These are phyloP conservation scores for Podospora appendiculata DNA, from an alignment of 495 filamentous ascomycete genomes.

Conservation along the genomic window DNA sequence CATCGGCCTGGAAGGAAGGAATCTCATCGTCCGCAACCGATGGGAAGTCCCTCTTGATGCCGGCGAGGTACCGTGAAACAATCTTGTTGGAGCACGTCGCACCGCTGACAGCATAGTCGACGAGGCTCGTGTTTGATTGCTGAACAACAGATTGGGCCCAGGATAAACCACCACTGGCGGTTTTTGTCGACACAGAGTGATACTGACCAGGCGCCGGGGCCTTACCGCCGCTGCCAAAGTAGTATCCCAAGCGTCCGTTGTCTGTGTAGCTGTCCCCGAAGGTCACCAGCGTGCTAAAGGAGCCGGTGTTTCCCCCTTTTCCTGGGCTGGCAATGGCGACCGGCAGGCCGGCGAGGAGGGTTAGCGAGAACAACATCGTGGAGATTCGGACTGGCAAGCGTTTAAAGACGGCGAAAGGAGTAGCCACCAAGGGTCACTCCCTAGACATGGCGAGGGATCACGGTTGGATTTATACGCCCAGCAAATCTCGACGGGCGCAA, in stretches of 20 bases:
- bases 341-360: constrained; percentile 18
- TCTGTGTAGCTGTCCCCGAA: constrained; percentile 77
- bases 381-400: neutral
- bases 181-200: constrained; percentile 34
- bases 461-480: constrained; percentile 3
- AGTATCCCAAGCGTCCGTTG: constrained; percentile 56
- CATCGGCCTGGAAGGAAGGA: constrained; percentile 59
- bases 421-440: too few relatives aligned
- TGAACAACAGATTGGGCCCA: constrained; percentile 58
- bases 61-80: constrained; percentile 41
- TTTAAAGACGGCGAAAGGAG: neutral
- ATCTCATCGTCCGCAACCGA: constrained; percentile 60
- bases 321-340: constrained; percentile 8
- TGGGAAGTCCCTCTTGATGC: constrained; percentile 48
- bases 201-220: constrained; percentile 53
- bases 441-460: neutral
- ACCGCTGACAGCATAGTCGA: constrained; percentile 66
- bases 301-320: neutral
- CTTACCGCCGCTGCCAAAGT: constrained; percentile 46
- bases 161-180: constrained; percentile 55
- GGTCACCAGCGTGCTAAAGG: constrained; percentile 26
- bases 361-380: constrained; percentile 16
- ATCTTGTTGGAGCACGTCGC: constrained; percentile 64
- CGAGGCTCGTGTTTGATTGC: constrained; percentile 49
- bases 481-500: constrained; percentile 5